Evolutionary conservation across 179 eudicot genomes (phyloP).

Genomic region (Silene vulgaris): DNA sequence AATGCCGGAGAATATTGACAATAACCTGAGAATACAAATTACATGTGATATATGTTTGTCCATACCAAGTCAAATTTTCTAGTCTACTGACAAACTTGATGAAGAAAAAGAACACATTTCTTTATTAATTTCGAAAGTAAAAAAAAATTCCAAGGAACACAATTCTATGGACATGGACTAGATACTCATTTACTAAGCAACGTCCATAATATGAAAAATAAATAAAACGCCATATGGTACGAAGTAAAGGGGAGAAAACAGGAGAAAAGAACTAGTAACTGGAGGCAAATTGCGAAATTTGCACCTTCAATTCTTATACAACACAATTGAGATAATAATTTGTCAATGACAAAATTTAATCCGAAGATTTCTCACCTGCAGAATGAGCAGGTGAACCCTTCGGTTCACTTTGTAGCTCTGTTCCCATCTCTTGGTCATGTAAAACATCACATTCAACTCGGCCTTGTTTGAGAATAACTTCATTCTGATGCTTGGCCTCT

Average conservation of each 20-base stretch:
- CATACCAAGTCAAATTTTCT: too few species aligned
- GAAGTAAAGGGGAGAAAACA: background rate
- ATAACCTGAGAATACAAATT: background rate
- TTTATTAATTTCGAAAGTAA: constrained; percentile 9
- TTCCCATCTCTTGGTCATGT: constrained; percentile 14
- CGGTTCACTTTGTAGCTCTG: constrained; percentile 11
- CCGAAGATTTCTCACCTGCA: constrained; percentile 18
- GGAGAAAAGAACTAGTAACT: background rate
- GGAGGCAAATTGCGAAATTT: background rate
- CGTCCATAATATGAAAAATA: constrained; percentile 11
- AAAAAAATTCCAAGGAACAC: constrained; percentile 4
- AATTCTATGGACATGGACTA: constrained; percentile 25
- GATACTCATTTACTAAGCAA: constrained; percentile 9
- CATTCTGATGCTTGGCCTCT: constrained; percentile 4
- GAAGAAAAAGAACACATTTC: background rate
- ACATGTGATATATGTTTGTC: too few species aligned
- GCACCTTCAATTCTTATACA: background rate
- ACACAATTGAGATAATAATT: constrained; percentile 5
- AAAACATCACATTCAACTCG: background rate
- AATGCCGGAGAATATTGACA: too few species aligned
- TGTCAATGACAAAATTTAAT: background rate
- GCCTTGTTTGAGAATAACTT: background rate
- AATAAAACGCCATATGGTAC: constrained; percentile 1
- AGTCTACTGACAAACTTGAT: background rate
- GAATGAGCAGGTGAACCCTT: constrained; percentile 13